Percentiles rank a stretch among this genome's conserved stretches.
Evolutionary conservation across 73 alveolate species (phyloP).

Genomic region (Paramecium octaurelia): DNA sequence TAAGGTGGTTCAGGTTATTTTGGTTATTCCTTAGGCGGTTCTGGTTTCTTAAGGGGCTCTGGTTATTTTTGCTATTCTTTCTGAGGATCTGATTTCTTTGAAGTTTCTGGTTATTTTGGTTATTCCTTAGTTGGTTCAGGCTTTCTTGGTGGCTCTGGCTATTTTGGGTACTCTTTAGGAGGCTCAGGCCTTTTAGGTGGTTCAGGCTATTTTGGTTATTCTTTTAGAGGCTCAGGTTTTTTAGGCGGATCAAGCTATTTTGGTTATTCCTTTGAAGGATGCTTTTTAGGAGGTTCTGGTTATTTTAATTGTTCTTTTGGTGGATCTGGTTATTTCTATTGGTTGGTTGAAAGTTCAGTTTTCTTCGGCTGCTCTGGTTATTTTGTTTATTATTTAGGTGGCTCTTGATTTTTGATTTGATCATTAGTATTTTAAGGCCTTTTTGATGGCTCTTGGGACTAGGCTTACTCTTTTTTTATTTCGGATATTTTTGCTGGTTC

Average conservation of each 20-base stretch:
- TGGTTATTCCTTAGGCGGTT: not conserved
- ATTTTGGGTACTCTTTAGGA: not conserved
- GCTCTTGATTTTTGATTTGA: not conserved
- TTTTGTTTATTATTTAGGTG: not conserved
- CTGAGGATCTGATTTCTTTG: not conserved
- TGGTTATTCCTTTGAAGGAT: not conserved
- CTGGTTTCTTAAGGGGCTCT: not conserved
- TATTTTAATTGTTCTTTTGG: not conserved
- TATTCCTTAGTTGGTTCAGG: not conserved
- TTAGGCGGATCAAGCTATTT: not conserved
- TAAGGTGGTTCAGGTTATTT: not conserved
- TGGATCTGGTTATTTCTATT: not conserved
- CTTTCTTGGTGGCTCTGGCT: not conserved
- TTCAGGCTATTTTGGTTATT: not conserved
- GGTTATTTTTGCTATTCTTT: not conserved
- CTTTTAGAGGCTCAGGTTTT: not conserved
- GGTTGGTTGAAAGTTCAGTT: too few relatives aligned
- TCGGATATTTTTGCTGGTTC: not conserved
- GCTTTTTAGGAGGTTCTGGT: not conserved
- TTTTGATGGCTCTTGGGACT: not conserved
- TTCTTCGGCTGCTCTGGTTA: not conserved
- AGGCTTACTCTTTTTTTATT: not conserved
- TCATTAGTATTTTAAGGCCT: not conserved
- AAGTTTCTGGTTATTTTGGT: not conserved
- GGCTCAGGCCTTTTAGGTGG: not conserved